Conservation (phyloP, 768 basidiomycete genomes). For the Boletus fagicola region DNA sequence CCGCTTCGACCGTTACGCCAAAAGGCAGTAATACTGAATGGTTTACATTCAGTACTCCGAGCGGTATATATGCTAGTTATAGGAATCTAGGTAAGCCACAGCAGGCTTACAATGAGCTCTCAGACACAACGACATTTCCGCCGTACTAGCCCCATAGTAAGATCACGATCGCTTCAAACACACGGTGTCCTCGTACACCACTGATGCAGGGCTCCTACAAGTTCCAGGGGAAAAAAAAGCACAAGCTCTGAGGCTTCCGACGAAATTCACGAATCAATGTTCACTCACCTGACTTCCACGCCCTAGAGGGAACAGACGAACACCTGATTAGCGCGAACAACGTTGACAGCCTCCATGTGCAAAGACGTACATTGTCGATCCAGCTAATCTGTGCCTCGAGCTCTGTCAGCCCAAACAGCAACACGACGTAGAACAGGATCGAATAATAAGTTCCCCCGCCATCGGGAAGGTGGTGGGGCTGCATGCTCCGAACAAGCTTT, state of each 20-base stretch:
- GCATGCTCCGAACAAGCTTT: conserved; percentile 11
- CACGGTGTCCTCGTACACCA: conserved; percentile 26
- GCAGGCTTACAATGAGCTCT: no score
- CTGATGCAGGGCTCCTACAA: conserved; percentile 28
- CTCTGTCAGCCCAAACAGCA: conserved; percentile 53
- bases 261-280: background rate
- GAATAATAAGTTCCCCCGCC: conserved; percentile 12
- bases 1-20: no score
- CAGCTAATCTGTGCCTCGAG: conserved; percentile 52
- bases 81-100: no score
- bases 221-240: no score
- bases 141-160: background rate
- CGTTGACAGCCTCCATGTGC: no score
- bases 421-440: conserved; percentile 34
- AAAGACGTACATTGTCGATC: conserved; percentile 37
- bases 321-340: background rate
- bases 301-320: conserved; percentile 25
- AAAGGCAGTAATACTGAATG: no score
- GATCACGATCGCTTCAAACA: background rate
- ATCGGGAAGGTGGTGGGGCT: conserved; percentile 9
- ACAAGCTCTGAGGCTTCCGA: background rate
- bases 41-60: no score
- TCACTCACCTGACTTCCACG: conserved; percentile 34
- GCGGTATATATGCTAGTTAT: no score
- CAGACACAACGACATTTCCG: background rate